Evolutionary conservation across 148 eudicot species (phyloP), one percentile per base, ranked within the genome.

Genomic region (Salicornia ramosissima): DNA sequence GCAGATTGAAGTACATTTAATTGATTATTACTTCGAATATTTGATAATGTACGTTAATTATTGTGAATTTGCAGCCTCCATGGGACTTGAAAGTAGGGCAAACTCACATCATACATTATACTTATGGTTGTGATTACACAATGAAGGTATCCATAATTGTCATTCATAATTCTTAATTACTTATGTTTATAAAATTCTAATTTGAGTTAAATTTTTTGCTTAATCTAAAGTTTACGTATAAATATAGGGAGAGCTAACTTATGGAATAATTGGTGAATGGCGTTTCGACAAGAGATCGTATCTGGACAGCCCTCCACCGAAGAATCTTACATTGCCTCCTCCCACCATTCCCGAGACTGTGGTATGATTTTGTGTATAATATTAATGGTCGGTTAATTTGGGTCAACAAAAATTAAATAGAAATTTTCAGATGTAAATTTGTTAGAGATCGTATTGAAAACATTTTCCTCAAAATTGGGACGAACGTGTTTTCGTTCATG

Each of bases 261-360:
- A 81, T 61, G 87, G 82, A 34, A 78, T 67, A 28, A 53, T 76
- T 11, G 87, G 87, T 43, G 84, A 84, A 60, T 84, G 87, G 84
- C 76, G 80, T 57, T 83, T 81, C 45, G 80, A 83, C 67, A 83
- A 83, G 73, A 71, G 84, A 74, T 26, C 52, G 40, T 56, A 80
- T 65, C 73, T 78, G 22, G 24, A 52, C 16, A 45, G 71, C 28
- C 80, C 87, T 76, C 82, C 81, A 22, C 87, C 87, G 5, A 76
- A 73, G 75, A 81, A 84, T 59, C 79, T 81, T 36, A 25, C 87
- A 30, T 28, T 83, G 33, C 87, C 84, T 4, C 87, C 87, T 74
- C 79, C 80, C 1, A 79, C 84, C 7, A 70, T 68, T 52, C 87
- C 84, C 49, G 82, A 83, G 34, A 81, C 80, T 25, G 87, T 83